These are phyloP conservation scores for Mycena leptocephala DNA, from an alignment of 768 basidiomycete species.

Conservation along the genomic window DNA sequence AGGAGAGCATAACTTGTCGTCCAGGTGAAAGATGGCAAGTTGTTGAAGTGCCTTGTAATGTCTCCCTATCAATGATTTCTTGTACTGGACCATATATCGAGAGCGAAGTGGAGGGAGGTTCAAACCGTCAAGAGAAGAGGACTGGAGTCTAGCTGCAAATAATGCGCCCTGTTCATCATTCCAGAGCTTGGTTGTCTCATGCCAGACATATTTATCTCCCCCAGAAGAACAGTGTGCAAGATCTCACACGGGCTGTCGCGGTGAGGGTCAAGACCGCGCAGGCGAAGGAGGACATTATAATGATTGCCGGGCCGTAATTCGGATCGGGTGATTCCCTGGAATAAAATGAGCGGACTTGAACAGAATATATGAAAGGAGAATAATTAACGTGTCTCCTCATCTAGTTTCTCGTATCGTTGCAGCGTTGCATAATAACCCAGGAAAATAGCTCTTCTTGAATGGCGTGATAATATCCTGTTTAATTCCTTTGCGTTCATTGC, in stretches of 20 bases:
- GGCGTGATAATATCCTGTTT: background rate
- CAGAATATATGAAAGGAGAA: background rate
- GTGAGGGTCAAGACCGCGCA: slow-evolving; percentile 7
- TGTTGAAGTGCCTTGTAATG: slow-evolving; percentile 54
- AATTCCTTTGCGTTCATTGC: background rate
- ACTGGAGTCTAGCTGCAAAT: slow-evolving; percentile 46
- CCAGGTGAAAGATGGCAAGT: slow-evolving; percentile 46
- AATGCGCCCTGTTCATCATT: slow-evolving; percentile 36
- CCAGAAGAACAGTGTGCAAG: slow-evolving; percentile 43
- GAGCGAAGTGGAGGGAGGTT: slow-evolving; percentile 42
- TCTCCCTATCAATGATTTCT: slow-evolving; percentile 52
- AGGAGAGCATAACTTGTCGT: slow-evolving; percentile 29
- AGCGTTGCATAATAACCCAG: slow-evolving; percentile 14
- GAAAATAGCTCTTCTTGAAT: slow-evolving; percentile 5
- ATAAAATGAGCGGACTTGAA: background rate
- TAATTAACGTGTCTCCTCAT: background rate
- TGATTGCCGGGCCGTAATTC: slow-evolving; percentile 2
- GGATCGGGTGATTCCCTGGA: background rate
- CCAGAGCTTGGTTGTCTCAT: slow-evolving; percentile 42
- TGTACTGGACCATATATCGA: slow-evolving; percentile 51
- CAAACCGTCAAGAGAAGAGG: slow-evolving; percentile 44
- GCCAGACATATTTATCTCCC: slow-evolving; percentile 52
- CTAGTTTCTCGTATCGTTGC: background rate
- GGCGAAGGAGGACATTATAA: slow-evolving; percentile 2
- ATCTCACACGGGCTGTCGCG: slow-evolving; percentile 5